Conservation (phyloP, 805 yeast genomes). For the Debaryomyces prosopidis region DNA sequence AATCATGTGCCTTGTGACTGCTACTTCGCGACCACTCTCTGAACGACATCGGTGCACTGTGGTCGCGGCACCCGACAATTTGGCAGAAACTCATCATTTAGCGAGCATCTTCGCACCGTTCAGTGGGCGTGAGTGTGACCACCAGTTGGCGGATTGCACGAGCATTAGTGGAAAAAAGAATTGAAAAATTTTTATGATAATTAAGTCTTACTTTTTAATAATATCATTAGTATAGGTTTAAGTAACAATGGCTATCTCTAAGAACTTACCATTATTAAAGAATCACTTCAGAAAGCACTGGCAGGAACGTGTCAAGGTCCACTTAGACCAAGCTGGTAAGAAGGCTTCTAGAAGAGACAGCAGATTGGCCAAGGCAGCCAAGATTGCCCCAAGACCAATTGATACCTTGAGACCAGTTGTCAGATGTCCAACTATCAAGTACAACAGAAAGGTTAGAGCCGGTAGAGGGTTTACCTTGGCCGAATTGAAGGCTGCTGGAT, state of each 20-base stretch:
- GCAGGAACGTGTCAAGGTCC: slow-evolving; percentile 99
- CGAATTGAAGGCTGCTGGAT: slow-evolving; percentile 97
- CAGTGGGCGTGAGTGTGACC: no score
- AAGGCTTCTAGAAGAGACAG: slow-evolving; percentile 95
- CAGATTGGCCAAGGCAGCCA: slow-evolving; percentile 92
- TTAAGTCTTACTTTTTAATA: no score
- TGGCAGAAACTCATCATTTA: no score
- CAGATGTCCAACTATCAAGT: slow-evolving; percentile 97
- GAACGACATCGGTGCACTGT: no score
- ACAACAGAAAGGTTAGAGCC: slow-evolving; percentile 99
- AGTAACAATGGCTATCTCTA: slow-evolving; percentile 79
- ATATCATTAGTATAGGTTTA: slow-evolving; percentile 2
- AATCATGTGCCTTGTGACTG: no score
- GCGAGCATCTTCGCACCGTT: no score
- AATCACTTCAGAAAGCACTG: slow-evolving; percentile 99
- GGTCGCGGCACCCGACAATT: no score
- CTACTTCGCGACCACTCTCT: no score
- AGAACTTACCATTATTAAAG: slow-evolving; percentile 98
- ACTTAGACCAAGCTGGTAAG: slow-evolving; percentile 99
- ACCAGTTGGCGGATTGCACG: no score
- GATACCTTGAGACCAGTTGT: slow-evolving; percentile 96
- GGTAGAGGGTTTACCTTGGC: slow-evolving; percentile 99
- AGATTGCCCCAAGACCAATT: slow-evolving; percentile 96
- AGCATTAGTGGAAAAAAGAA: no score
- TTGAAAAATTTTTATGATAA: no score